Percentiles rank a stretch among this genome's conserved stretches.
Evolutionary conservation across 371 early-diverging fungal species (phyloP).

Genomic region (Zychaea mexicana): DNA sequence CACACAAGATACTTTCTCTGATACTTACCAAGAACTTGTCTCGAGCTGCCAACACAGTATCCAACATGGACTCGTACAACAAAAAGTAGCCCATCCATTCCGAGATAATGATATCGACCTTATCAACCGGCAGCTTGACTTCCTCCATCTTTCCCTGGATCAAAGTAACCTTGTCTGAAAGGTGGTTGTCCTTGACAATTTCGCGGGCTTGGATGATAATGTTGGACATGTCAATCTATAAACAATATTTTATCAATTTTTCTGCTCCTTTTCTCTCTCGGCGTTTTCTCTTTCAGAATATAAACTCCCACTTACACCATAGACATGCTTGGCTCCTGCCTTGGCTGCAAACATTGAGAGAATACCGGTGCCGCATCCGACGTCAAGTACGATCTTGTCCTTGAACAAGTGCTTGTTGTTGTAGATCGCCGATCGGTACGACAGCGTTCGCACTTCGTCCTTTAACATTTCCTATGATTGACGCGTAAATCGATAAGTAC

Average conservation of each 20-base stretch:
- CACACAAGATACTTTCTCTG: too few species aligned
- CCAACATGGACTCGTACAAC: constrained; percentile 97
- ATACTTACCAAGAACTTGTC: constrained; percentile 86
- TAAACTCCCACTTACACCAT: constrained; percentile 65
- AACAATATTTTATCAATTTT: neutral
- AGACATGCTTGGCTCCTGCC: constrained; percentile 89
- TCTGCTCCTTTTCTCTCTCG: too few species aligned
- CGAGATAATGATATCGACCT: constrained; percentile 94
- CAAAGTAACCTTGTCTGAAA: constrained; percentile 82
- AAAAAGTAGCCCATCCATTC: constrained; percentile 99
- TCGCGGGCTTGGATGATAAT: constrained; percentile 92
- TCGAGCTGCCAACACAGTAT: constrained; percentile 94
- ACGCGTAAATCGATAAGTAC: too few species aligned
- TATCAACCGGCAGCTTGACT: constrained; percentile 86
- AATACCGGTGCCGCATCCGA: constrained; percentile 96
- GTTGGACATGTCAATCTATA: constrained; percentile 91
- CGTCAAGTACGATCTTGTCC: constrained; percentile 96
- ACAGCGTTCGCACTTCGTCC: constrained; percentile 94
- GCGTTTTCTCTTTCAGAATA: neutral
- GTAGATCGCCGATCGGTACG: constrained; percentile 92
- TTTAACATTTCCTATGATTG: constrained; percentile 84
- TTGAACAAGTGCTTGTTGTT: constrained; percentile 94
- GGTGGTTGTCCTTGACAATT: constrained; percentile 88
- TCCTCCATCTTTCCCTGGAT: constrained; percentile 97
- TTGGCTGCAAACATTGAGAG: constrained; percentile 95